Evolutionary conservation across 106 monocot species (phyloP).

Genomic region (Platanthera zijinensis): DNA sequence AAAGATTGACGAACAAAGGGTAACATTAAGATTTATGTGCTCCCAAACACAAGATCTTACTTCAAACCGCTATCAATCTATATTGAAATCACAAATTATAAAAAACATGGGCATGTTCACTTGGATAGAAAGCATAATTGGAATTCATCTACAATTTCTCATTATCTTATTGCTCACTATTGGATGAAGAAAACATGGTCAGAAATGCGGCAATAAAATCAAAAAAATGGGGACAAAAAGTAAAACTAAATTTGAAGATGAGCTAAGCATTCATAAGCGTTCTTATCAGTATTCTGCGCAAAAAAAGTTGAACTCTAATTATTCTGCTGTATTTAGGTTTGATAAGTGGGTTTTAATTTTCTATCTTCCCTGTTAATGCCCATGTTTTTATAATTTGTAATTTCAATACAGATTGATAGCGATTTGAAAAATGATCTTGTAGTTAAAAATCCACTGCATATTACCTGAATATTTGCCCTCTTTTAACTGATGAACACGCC

Average conservation of each 20-base stretch:
- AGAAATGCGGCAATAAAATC: background rate
- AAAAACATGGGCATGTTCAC: too few relatives aligned
- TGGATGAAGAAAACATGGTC: background rate
- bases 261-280: background rate
- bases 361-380: background rate
- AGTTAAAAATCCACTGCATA: conserved; percentile 83
- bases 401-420: conserved; percentile 72
- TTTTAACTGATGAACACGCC: too few relatives aligned
- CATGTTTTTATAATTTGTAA: too few relatives aligned
- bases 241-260: background rate
- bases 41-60: too few relatives aligned
- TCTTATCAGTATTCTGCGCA: background rate
- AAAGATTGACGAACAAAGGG: too few relatives aligned
- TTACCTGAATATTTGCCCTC: too few relatives aligned
- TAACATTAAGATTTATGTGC: too few relatives aligned
- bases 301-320: background rate
- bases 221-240: background rate
- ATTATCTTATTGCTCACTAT: background rate
- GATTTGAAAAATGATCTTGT: conserved; percentile 88
- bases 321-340: background rate
- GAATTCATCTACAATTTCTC: background rate
- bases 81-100: too few relatives aligned
- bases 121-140: too few relatives aligned
- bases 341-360: background rate
- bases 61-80: too few relatives aligned